Base-by-base conservation (phyloP, 2,329 filamentous ascomycete species). In the Clonostachys byssicola region DNA sequence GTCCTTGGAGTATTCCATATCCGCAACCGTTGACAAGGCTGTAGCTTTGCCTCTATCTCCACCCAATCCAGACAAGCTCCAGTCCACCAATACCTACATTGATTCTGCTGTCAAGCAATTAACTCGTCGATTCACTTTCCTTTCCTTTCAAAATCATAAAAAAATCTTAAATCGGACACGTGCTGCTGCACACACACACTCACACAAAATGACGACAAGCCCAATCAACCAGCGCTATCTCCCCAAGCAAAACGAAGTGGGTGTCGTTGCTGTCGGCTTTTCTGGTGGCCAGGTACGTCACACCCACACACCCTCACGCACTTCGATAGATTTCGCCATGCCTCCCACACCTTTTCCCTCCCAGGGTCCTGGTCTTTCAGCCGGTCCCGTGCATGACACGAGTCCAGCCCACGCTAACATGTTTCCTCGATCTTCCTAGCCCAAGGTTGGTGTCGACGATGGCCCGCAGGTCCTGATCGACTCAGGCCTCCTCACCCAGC, bases 191-290 rank as follows among this genome's bases (percentile, higher is more conserved):
- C 14, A 38, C 34, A 33, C 20, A n/a, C 33, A 34, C 5, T 33
- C 30, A 20, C 12, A 12, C 30, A 33, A 30, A 23, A 46, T 46
- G 47, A 49, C 43, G 58, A 78, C 75, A 46, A 74, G 75, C 47
- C 74, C 76, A 64, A 64, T 81, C 54, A 65, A 72, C 55, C 77
- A 75, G 64, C 91, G 87, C 62, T 97, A 96, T 73, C 86, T 97
- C 57, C 77, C 85, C 53, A 78, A 85, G 62, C 81, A 84, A 34
- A 78, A 88, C 61, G 85, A 97, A 61, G 78, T 99, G 54, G 94
- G 92, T 52, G 81, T 99, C 48, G 90, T 97, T 36, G 91, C 92
- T 44, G 94, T 97, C 36, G 92, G 92, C 52, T 99, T 97, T 75
- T 95, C 91, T 46, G 92, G 92, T 55, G 94, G 94, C 48, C 94